Evolutionary conservation across 768 basidiomycete genomes (phyloP).

Genomic region (Leccinellum albellum): DNA sequence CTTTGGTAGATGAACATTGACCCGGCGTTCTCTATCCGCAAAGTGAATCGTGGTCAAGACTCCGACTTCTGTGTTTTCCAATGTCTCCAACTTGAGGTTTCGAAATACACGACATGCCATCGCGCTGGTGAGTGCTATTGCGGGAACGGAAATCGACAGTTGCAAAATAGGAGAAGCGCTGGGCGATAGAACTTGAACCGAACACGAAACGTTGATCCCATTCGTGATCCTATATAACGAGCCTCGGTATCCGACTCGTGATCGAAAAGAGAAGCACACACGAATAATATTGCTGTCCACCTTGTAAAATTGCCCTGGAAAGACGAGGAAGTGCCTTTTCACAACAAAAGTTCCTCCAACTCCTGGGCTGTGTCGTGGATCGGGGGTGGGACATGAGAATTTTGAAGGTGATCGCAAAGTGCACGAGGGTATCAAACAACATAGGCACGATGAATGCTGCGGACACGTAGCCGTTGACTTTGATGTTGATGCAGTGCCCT

Average conservation of each 20-base stretch:
- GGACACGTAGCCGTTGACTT: slow-evolving; percentile 22
- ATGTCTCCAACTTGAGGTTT: slow-evolving; percentile 26
- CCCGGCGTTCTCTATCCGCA: neutral
- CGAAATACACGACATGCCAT: slow-evolving; percentile 37
- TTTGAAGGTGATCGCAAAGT: slow-evolving; percentile 32
- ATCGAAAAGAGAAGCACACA: slow-evolving; percentile 11
- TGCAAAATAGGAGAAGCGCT: slow-evolving; percentile 21
- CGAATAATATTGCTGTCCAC: slow-evolving; percentile 40
- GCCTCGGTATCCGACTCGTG: neutral
- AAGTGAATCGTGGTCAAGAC: slow-evolving; percentile 19
- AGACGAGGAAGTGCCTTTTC: slow-evolving; percentile 30
- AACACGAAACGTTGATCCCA: slow-evolving; percentile 29
- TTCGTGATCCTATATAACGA: slow-evolving; percentile 30
- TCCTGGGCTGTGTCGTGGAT: slow-evolving; percentile 1
- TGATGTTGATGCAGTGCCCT: slow-evolving; percentile 27
- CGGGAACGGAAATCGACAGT: slow-evolving; percentile 23
- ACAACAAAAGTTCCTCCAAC: slow-evolving; percentile 19
- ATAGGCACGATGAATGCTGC: slow-evolving; percentile 28
- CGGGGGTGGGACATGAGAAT: slow-evolving; percentile 19
- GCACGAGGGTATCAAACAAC: slow-evolving; percentile 34
- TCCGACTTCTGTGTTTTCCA: slow-evolving; percentile 5
- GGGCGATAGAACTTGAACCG: slow-evolving; percentile 17
- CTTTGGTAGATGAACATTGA: neutral
- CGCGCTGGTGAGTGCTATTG: slow-evolving; percentile 28
- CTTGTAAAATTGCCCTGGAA: slow-evolving; percentile 32